Evolutionary conservation across 2,329 filamentous ascomycete species (phyloP), one percentile per base, ranked within the genome.

Genomic region (Colletotrichum filicis): DNA sequence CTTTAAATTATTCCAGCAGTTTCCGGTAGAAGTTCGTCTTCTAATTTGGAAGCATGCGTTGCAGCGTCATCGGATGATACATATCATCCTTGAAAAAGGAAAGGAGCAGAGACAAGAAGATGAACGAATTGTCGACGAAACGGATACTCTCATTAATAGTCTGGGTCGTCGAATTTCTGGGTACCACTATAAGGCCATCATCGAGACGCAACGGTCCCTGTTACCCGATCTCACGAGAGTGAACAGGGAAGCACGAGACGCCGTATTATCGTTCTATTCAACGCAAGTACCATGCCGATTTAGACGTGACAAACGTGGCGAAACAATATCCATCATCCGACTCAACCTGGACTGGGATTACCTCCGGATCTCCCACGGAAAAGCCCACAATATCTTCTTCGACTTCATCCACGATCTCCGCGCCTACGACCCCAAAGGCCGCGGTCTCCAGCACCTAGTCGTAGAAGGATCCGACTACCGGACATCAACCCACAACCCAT

Each of bases 331-430:
- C 1, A 14, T 2, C 4, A 22, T 73, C 32, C 28, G 32, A 1
- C 35, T 73, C 9, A 73, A 71, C 46, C 9, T 73, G 8, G 22
- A 46, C 6, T 62, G 61, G 55, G 71, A 73, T 56, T 66, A 71
- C 46, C 22, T 73, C 16, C 35, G 22, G 2, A n/a, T 71, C 46
- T 30, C 53, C 0, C 7, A 53, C 1, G 42, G 24, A 0, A 5
- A 46, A 16, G 11, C 35, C 3, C 14, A 26, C 30, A 3, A 5
- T 0, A 26, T 60, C 12, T 66, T 66, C 22, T 30, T 69, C 11
- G 66, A 72, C 59, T 69, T 73, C 49, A 22, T 73, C 56, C 56
- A 73, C 66, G 60, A 73, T 35, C 60, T 73, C 2, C 66, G 60
- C 32, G 60, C 66, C 16, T 3, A 42, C 28, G 71, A 73, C 8